Conservation (phyloP, 345 rosid genomes). For the Microcos paniculata region DNA sequence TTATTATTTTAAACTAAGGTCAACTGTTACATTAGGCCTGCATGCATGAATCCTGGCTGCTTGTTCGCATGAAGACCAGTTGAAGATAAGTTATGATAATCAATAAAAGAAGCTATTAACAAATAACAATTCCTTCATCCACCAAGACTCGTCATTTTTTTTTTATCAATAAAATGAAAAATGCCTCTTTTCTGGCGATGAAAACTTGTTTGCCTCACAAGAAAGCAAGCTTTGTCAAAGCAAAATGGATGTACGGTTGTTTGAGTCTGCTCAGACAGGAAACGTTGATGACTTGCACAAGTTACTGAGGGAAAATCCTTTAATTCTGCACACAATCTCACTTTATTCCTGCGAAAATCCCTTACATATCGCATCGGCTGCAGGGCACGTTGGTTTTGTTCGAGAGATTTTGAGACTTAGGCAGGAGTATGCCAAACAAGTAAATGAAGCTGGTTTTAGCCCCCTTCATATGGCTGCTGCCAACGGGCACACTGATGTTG, state of each 20-base stretch:
- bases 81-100: conserved; percentile 4
- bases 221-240: neutral
- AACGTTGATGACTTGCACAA: conserved; percentile 13
- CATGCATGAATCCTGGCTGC: neutral
- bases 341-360: conserved; percentile 23
- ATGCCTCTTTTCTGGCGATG: neutral
- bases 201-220: neutral
- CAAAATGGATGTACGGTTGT: conserved; percentile 23
- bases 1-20: neutral
- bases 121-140: neutral
- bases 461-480: conserved; percentile 50
- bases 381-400: conserved; percentile 27
- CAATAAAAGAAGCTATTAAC: conserved; percentile 14
- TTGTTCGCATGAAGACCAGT: neutral
- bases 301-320: conserved; percentile 24
- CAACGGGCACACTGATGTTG: conserved; percentile 34
- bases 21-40: neutral
- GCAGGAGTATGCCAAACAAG: conserved; percentile 32
- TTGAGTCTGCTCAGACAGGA: conserved; percentile 29
- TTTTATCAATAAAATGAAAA: neutral
- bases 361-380: conserved; percentile 27
- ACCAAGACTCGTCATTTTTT: neutral
- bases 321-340: conserved; percentile 18
- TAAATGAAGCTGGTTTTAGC: conserved; percentile 42
- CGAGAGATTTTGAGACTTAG: conserved; percentile 30